Conservation (phyloP, 805 yeast species). For the Teunomyces gatunensis region DNA sequence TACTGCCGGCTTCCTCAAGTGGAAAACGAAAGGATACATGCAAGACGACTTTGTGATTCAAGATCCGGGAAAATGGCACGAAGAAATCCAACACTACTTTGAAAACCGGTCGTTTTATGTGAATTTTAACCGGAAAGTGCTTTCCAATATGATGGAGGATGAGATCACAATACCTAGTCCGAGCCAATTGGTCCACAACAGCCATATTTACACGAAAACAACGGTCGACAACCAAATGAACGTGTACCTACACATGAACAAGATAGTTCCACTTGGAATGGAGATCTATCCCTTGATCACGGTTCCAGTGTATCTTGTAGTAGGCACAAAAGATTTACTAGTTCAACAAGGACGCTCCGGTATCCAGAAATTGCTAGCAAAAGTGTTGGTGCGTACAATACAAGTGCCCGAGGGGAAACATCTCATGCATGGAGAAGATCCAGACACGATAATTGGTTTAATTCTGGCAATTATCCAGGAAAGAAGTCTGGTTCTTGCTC, state of each 20-base stretch:
- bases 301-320: background rate
- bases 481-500: background rate
- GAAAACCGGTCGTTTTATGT: background rate
- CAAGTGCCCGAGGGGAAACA: background rate
- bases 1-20: background rate
- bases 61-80: background rate
- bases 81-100: background rate
- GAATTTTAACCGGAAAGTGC: background rate
- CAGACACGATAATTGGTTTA: background rate
- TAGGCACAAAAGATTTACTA: background rate
- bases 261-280: slow-evolving; percentile 1
- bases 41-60: background rate
- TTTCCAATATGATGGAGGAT: slow-evolving; percentile 3
- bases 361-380: background rate
- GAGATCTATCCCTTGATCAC: background rate
- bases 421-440: slow-evolving; percentile 1
- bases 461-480: background rate
- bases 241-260: background rate
- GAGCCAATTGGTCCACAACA: background rate
- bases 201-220: background rate
- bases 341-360: background rate
- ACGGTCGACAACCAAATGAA: background rate
- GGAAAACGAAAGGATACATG: slow-evolving; percentile 4
- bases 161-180: background rate
- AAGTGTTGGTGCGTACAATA: background rate